phyloP scores from a whole-genome alignment of 148 eudicot species.

The Fagopyrum homotropicum region DNA sequence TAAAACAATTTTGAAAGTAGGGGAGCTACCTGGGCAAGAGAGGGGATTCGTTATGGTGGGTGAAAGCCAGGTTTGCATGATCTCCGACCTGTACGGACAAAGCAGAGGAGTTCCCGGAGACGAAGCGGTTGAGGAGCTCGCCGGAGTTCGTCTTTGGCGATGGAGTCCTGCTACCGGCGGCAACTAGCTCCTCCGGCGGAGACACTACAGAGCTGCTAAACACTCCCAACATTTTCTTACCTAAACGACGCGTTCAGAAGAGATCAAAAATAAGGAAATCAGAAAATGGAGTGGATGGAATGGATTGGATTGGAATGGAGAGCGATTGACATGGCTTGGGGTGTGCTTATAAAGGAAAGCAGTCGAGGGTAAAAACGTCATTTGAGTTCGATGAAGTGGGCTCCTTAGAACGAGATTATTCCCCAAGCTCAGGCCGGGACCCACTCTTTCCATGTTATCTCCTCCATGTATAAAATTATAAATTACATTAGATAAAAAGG shows the following conservation, averaged over 20 bases:
- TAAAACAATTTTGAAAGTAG: not conserved
- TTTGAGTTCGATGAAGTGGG: not conserved
- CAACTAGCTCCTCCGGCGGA: slow-evolving; percentile 90
- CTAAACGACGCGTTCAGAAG: not conserved
- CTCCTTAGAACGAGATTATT: not conserved
- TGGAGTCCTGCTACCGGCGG: slow-evolving; percentile 85
- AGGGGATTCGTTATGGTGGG: slow-evolving; percentile 59
- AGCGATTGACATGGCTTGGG: slow-evolving; percentile 4
- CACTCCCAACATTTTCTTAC: slow-evolving; percentile 52
- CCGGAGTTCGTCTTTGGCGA: slow-evolving; percentile 68
- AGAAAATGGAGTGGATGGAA: not conserved
- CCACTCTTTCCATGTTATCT: not conserved
- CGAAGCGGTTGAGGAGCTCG: slow-evolving; percentile 52
- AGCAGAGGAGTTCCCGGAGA: slow-evolving; percentile 39
- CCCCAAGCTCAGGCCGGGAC: not conserved
- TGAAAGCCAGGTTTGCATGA: slow-evolving; percentile 53
- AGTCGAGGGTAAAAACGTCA: not conserved
- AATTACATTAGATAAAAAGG: no score
- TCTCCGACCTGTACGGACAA: slow-evolving; percentile 61
- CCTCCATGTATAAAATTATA: not conserved
- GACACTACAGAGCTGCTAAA: slow-evolving; percentile 75
- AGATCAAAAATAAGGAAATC: not conserved
- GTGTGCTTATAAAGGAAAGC: not conserved
- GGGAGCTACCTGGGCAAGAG: slow-evolving; percentile 54
- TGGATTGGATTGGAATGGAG: slow-evolving; percentile 10